phyloP scores from a whole-genome alignment of 441 rosid genomes.

The Gossypium lobatum region DNA sequence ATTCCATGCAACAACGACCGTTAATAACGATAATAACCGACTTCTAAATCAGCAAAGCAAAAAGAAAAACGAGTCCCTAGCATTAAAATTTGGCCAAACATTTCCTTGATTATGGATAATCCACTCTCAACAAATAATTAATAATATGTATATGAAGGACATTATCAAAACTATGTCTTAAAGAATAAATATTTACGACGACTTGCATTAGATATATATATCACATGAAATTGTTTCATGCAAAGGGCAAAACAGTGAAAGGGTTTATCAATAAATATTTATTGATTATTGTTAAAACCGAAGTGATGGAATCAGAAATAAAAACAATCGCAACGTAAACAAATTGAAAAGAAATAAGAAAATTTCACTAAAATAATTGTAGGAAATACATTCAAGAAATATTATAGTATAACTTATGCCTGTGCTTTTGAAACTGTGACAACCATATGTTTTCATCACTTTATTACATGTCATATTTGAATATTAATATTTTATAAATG shows the following conservation, averaged over 20 bases:
- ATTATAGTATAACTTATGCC: no score
- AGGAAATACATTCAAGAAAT: no score
- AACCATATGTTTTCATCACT: no score
- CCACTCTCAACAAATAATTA: not conserved
- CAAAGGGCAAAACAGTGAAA: not conserved
- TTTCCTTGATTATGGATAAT: not conserved
- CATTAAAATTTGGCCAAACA: not conserved
- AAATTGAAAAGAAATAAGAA: no score
- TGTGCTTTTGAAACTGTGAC: no score
- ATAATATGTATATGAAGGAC: not conserved
- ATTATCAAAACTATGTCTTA: not conserved
- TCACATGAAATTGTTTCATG: not conserved
- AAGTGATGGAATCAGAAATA: no score
- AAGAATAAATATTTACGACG: not conserved
- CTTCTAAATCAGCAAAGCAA: conserved; percentile 2
- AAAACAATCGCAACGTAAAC: no score
- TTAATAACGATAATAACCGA: conserved; percentile 8
- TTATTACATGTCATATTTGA: no score
- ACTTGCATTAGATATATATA: conserved; percentile 17
- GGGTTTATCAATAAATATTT: not conserved
- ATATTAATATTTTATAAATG: no score
- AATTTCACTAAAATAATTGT: no score
- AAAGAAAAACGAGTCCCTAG: not conserved
- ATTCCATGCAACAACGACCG: not conserved
- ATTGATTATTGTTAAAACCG: no score